Evolutionary conservation across 2,329 filamentous ascomycete species (phyloP).

Genomic region (Xylariales sp.): DNA sequence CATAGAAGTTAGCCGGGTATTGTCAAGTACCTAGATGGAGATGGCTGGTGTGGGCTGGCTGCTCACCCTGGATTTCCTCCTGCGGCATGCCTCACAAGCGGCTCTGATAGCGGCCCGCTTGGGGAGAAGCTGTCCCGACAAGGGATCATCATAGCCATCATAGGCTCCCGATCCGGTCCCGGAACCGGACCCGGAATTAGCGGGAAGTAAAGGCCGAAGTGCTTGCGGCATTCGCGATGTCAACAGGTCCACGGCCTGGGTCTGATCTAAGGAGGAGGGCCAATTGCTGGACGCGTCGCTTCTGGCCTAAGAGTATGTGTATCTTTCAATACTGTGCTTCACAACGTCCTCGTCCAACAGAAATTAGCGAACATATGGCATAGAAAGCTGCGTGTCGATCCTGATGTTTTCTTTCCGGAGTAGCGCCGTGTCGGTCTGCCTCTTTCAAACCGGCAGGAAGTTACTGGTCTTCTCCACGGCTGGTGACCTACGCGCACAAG

Average conservation of each 20-base stretch:
- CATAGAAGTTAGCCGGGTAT: slow-evolving; percentile 7
- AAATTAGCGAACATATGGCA: too few species aligned
- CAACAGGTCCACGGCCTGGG: not conserved
- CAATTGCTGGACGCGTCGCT: not conserved
- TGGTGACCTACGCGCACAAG: too few species aligned
- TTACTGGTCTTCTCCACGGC: too few species aligned
- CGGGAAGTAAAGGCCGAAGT: slow-evolving; percentile 11
- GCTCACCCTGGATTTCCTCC: slow-evolving; percentile 12
- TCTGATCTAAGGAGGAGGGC: not conserved
- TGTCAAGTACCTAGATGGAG: not conserved
- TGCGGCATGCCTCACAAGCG: slow-evolving; percentile 11
- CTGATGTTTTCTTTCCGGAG: too few species aligned
- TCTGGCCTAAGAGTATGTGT: not conserved
- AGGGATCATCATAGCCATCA: slow-evolving; percentile 3
- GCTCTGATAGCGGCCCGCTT: slow-evolving; percentile 10
- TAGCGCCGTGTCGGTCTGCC: too few species aligned
- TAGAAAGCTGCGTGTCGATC: too few species aligned
- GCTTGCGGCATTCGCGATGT: slow-evolving; percentile 9
- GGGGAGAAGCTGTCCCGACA: not conserved
- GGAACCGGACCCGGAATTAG: too few species aligned
- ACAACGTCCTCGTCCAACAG: too few species aligned
- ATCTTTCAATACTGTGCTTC: too few species aligned
- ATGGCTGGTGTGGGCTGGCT: not conserved
- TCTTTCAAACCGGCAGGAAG: too few species aligned
- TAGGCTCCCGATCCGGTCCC: slow-evolving; percentile 5